Evolutionary conservation across 148 eudicot species (phyloP).

Genomic region (Chenopodium quinoa): DNA sequence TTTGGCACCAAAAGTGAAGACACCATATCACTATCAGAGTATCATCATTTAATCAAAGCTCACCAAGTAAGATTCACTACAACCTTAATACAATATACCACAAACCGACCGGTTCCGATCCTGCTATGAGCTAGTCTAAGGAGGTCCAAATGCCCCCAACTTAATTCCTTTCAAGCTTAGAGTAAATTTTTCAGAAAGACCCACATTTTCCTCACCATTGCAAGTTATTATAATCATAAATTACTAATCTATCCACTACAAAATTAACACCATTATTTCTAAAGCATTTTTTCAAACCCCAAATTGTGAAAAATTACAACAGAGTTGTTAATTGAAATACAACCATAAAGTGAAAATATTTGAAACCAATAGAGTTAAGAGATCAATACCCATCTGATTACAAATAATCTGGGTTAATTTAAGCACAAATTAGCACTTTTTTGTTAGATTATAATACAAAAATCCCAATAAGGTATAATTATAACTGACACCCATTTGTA

Average conservation of each 20-base stretch:
- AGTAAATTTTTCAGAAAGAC: background rate
- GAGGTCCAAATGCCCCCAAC: background rate
- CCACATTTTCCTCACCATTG: background rate
- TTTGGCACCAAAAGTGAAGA: slow-evolving; percentile 1
- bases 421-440: background rate
- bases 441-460: no score
- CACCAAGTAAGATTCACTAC: background rate
- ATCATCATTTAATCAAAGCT: background rate
- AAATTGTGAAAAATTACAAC: background rate
- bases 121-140: background rate
- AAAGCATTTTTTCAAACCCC: background rate
- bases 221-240: no score
- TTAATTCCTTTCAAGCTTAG: background rate
- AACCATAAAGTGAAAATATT: background rate
- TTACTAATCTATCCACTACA: background rate
- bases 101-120: background rate
- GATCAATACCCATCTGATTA: background rate
- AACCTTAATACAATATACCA: background rate
- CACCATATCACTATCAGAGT: background rate
- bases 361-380: background rate
- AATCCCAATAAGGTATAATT: no score
- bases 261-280: background rate
- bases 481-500: no score
- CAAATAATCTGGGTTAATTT: no score
- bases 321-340: background rate